phyloP scores from a whole-genome alignment of 495 filamentous ascomycete genomes.

The Annulohypoxylon nitens region DNA sequence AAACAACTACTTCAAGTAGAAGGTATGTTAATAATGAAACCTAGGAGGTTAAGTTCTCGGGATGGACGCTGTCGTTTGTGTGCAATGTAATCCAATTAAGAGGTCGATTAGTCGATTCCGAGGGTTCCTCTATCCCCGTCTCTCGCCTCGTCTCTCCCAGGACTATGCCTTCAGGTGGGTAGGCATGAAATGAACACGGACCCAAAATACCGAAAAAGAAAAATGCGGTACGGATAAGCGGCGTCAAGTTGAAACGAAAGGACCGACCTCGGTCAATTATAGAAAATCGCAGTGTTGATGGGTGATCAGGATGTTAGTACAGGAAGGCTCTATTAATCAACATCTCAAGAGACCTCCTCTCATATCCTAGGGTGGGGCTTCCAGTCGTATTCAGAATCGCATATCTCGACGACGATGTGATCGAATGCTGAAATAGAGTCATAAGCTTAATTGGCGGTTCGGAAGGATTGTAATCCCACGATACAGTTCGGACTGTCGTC shows the following conservation, averaged over 20 bases:
- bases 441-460: conserved; percentile 25
- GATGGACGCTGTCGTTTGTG: conserved; percentile 17
- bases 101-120: conserved; percentile 8
- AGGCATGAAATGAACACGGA: conserved; percentile 3
- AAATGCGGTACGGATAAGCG: conserved; percentile 18
- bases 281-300: conserved; percentile 29
- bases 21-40: not conserved
- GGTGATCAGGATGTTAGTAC: conserved; percentile 28
- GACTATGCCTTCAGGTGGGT: not conserved
- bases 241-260: conserved; percentile 25
- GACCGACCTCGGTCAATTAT: conserved; percentile 29
- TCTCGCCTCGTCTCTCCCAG: conserved; percentile 21
- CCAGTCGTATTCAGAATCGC: conserved; percentile 29
- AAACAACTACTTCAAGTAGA: conserved; percentile 6
- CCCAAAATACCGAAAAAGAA: conserved; percentile 19
- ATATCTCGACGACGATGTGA: conserved; percentile 9
- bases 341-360: conserved; percentile 37
- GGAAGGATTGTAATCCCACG: conserved; percentile 15
- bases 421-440: conserved; percentile 13
- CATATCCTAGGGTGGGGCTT: conserved; percentile 26
- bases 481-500: conserved; percentile 23
- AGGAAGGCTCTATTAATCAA: conserved; percentile 26
- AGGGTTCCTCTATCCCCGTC: conserved; percentile 17
- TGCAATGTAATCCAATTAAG: not conserved
- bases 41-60: not conserved